A percentile compares a stretch with the other conserved stretches of the same genome.
These are phyloP conservation scores for Mycena epipterygia DNA, from an alignment of 768 basidiomycete genomes.

Conservation along the genomic window DNA sequence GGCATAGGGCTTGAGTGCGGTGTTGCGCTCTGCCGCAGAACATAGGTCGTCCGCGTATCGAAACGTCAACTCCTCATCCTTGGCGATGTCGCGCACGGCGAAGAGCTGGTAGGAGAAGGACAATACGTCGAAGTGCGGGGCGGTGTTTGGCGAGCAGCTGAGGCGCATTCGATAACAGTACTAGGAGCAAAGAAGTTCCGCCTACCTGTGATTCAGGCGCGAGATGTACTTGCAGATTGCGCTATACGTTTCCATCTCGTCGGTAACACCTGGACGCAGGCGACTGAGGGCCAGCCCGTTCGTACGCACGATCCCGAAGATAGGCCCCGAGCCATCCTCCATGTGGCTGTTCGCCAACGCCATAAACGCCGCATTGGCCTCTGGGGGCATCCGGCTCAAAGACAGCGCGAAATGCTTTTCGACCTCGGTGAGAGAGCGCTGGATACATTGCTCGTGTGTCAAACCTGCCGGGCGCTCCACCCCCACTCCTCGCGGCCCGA, in stretches of 20 bases:
- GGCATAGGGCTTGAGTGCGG: conserved; percentile 44
- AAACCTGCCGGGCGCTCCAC: not conserved
- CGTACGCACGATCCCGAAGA: conserved; percentile 51
- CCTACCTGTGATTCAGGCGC: conserved; percentile 54
- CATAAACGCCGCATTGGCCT: conserved; percentile 45
- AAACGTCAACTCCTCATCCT: conserved; percentile 50
- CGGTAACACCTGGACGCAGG: conserved; percentile 31
- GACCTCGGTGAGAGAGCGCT: conserved; percentile 28
- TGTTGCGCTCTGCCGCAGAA: conserved; percentile 41
- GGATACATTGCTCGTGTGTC: not conserved
- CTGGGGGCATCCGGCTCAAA: conserved; percentile 43
- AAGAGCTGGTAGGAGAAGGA: conserved; percentile 46
- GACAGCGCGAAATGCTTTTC: conserved; percentile 39
- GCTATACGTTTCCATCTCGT: conserved; percentile 36
- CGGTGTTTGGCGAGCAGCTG: conserved; percentile 39
- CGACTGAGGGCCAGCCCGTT: conserved; percentile 46
- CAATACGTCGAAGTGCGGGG: conserved; percentile 37
- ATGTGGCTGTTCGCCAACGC: conserved; percentile 47
- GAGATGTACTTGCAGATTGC: conserved; percentile 46
- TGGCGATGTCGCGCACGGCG: conserved; percentile 45
- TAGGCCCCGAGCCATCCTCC: conserved; percentile 50
- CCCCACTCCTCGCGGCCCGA: conserved; percentile 38
- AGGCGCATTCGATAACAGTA: not conserved
- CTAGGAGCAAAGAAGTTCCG: not conserved
- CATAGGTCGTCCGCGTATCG: conserved; percentile 39